phyloP scores from a whole-genome alignment of 805 yeast species.

The Yamadazyma ubonensis region DNA sequence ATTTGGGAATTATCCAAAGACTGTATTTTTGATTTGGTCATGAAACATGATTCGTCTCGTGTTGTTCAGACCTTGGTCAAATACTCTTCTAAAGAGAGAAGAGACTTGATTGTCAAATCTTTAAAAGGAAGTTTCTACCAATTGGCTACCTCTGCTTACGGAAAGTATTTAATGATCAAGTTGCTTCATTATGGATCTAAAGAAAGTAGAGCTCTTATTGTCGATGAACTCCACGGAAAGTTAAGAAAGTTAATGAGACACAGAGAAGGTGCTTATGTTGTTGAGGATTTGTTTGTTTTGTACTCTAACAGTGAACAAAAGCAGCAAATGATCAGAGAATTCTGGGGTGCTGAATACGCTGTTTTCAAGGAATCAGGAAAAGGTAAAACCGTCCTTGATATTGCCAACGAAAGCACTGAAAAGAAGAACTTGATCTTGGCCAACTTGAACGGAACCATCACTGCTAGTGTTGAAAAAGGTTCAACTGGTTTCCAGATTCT shows the following conservation, averaged over 20 bases:
- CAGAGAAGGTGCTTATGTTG: conserved; percentile 96
- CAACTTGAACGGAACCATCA: conserved; percentile 78
- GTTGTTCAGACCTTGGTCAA: conserved; percentile 92
- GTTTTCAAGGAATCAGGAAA: conserved; percentile 76
- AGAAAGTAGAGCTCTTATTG: conserved; percentile 68
- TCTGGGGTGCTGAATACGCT: conserved; percentile 95
- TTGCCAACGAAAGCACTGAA: conserved; percentile 67
- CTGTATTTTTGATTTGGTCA: conserved; percentile 75
- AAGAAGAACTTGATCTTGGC: conserved; percentile 71
- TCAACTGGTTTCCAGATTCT: conserved; percentile 93
- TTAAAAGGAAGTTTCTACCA: conserved; percentile 75
- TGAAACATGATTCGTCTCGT: conserved; percentile 96
- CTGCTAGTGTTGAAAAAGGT: conserved; percentile 91
- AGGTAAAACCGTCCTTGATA: conserved; percentile 61
- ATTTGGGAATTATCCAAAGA: conserved; percentile 82
- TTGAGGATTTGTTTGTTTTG: conserved; percentile 85
- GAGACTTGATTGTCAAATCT: conserved; percentile 64
- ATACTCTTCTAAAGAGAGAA: conserved; percentile 75
- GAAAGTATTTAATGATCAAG: conserved; percentile 87
- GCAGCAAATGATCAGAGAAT: conserved; percentile 89
- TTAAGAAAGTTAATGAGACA: conserved; percentile 92
- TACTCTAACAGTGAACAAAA: conserved; percentile 84
- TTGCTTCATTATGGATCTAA: conserved; percentile 89
- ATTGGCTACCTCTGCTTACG: conserved; percentile 89
- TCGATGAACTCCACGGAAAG: conserved; percentile 86